Conservation (phyloP, 1,284 basidiomycete genomes). For the Naganishia cerealis region DNA sequence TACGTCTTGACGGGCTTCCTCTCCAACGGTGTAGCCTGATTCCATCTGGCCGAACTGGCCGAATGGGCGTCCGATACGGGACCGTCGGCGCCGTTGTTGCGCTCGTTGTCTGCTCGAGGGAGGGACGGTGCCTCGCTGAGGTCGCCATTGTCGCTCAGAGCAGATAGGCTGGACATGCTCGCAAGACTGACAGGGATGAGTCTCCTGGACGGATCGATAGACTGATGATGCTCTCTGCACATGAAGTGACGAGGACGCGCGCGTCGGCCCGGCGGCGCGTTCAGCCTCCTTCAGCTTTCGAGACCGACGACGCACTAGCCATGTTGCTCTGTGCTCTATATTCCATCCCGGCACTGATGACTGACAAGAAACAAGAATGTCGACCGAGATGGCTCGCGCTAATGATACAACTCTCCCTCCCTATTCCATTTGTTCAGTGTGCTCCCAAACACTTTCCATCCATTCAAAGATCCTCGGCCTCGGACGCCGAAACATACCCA, state of each 20-base stretch:
- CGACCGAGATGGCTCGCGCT: not conserved
- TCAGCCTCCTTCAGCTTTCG: too few relatives aligned
- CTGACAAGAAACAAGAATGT: not conserved
- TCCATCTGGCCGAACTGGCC: not conserved
- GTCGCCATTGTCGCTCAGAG: not conserved
- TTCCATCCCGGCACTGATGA: too few relatives aligned
- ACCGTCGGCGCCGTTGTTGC: not conserved
- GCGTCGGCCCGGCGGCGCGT: too few relatives aligned
- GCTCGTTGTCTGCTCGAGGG: not conserved
- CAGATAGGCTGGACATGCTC: not conserved
- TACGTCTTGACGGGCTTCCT: not conserved
- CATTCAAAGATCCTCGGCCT: conserved; percentile 4
- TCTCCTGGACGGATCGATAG: too few relatives aligned
- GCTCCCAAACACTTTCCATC: not conserved
- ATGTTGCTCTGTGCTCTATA: too few relatives aligned
- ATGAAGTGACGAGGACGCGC: too few relatives aligned
- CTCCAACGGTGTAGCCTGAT: not conserved
- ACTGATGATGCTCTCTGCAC: too few relatives aligned
- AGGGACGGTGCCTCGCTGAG: not conserved
- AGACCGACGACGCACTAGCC: too few relatives aligned
- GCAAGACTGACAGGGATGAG: not conserved
- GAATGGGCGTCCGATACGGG: not conserved
- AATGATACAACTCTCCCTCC: conserved; percentile 1
- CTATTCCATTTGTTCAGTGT: not conserved
- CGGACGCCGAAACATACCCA: conserved; percentile 12